Base-by-base conservation (phyloP, 2,329 filamentous ascomycete species). In the Zalaria obscura region DNA sequence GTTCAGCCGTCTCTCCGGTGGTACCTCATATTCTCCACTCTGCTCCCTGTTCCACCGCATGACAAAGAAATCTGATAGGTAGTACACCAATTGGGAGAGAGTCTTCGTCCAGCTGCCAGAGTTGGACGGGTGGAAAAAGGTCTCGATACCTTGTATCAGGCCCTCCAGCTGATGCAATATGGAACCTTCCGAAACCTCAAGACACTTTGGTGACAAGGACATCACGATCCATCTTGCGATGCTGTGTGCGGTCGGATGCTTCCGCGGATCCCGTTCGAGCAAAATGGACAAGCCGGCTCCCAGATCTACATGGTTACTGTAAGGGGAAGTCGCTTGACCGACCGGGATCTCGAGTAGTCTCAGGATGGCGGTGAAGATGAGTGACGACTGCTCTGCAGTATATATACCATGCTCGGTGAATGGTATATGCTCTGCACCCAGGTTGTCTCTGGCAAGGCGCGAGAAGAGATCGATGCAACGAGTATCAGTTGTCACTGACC, bases 91-190 rank as follows among this genome's bases (percentile, higher is more conserved):
- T 60, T 96, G 89, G 3, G 87, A 82, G 35, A 98, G 67, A 49
- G 89, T 83, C 53, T 78, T 86, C 1, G 89, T 93, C 91, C 91
- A 98, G 9, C 69, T 69, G 9, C 91, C 91, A 40, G 89, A 84
- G 59, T 98, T 98, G 2, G 91, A 98, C 2, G 91, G 91, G 54
- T 98, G 91, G 69, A 95, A 98, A 62, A 98, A 98, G 1, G 91
- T 98, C 60, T 98, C 91, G 37, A 96, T 82, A 3, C 88, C 91
- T 59, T 96, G 83, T 50, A 98, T 83, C 40, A 98, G 69, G 0
- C 85, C 89, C 59, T 98, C 89, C 4, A 98, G 72, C 49, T 83
- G 85, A 29, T 81, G 76, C 52, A 98, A 64, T 35, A 93, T 76
- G 1, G 88, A 96, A 11, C 46, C 41, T 42, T 80, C 80, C 27